Percentiles rank a stretch among this genome's conserved stretches.
phyloP scores from a whole-genome alignment of 345 rosid species.

The Heritiera fomes region DNA sequence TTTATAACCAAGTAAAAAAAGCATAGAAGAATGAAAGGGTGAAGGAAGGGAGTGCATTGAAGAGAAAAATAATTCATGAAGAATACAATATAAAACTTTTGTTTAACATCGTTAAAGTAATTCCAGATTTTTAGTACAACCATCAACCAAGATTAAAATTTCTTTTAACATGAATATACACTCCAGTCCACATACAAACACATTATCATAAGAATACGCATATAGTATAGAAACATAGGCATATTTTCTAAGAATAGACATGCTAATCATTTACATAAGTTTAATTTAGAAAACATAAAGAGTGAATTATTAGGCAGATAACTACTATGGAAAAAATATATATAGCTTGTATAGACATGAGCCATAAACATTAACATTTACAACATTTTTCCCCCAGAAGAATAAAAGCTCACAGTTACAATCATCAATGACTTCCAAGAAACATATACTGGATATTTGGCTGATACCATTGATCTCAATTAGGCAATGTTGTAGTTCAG shows the following conservation, averaged over 20 bases:
- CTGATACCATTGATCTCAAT: background rate
- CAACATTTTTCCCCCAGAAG: background rate
- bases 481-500: background rate
- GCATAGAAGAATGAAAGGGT: background rate
- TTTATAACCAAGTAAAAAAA: background rate
- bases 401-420: background rate
- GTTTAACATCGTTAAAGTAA: background rate
- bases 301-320: background rate
- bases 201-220: background rate
- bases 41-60: background rate
- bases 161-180: background rate
- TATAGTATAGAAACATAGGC: background rate
- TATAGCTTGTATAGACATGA: background rate
- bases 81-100: background rate
- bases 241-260: background rate
- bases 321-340: background rate
- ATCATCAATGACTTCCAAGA: background rate
- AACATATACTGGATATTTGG: background rate
- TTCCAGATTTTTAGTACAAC: background rate
- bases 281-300: background rate
- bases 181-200: background rate
- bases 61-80: conserved; percentile 11
- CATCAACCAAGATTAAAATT: background rate
- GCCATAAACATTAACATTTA: background rate
- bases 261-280: background rate